phyloP scores from a whole-genome alignment of 257 asterid species.

The Solanum piurae region DNA sequence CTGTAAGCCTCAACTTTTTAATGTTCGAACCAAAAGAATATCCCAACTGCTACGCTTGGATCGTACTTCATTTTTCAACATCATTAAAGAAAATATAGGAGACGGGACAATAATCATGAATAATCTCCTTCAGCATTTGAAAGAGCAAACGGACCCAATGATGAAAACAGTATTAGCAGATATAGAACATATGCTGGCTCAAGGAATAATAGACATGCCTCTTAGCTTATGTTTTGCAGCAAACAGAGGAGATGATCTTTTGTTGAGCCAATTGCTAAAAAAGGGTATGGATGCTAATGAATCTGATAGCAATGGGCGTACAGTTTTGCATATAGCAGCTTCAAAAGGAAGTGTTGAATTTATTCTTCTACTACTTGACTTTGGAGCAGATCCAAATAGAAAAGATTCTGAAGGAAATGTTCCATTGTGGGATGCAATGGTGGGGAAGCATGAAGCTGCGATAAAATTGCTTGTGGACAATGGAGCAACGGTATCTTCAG shows the following conservation, averaged over 20 bases:
- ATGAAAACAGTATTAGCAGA: constrained; percentile 41
- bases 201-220: constrained; percentile 70
- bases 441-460: constrained; percentile 36
- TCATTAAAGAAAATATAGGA: constrained; percentile 64
- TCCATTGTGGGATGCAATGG: constrained; percentile 75
- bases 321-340: constrained; percentile 61
- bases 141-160: constrained; percentile 38
- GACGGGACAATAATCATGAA: constrained; percentile 70
- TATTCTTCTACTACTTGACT: constrained; percentile 50
- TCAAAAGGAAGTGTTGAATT: constrained; percentile 43
- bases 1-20: constrained; percentile 63
- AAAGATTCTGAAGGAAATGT: constrained; percentile 54
- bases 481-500: constrained; percentile 41
- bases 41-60: constrained; percentile 71
- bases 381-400: constrained; percentile 58
- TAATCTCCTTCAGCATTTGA: constrained; percentile 75
- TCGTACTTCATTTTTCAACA: constrained; percentile 50
- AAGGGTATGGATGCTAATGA: constrained; percentile 65
- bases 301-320: constrained; percentile 46
- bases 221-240: constrained; percentile 82
- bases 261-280: constrained; percentile 44
- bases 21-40: constrained; percentile 61
- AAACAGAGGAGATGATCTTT: constrained; percentile 50
- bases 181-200: constrained; percentile 67
- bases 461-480: constrained; percentile 41